Base-by-base conservation (phyloP, 2,329 filamentous ascomycete genomes). In the Pseudogymnoascus sp. region DNA sequence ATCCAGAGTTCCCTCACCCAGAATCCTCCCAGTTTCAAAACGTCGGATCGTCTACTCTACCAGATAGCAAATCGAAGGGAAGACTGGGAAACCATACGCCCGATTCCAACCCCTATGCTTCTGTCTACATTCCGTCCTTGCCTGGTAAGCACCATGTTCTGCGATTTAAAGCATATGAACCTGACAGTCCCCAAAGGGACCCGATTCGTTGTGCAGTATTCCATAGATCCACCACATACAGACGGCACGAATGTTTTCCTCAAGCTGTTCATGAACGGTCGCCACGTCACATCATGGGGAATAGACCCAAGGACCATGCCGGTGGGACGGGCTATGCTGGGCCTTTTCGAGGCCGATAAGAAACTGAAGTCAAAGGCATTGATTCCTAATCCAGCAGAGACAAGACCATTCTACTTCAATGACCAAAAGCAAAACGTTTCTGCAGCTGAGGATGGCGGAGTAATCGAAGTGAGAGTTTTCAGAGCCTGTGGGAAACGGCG, bases 1-100 rank as follows among this genome's bases (percentile, higher is more conserved):
- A 84, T 2, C 76, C 77, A 12, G 82, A 85, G 66, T 83, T 80
- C 66, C 78, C 79, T 18, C 80, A 84, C 63, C 80, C 80, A 0
- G 79, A 82, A 58, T 75, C 74, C 58, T 77, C 77, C 0, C 80
- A 77, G 14, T 73, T 77, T 43, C 70, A 67, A 2, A 72, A 77
- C 25, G 61, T 18, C 28, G 47, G 16, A 18, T 54, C 47, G 3
- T 18, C 28, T 32, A 32, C 47, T 32, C 47, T 18, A 20, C 3
- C 47, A 32, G 47, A 16, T 54, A 54, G 9, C 47, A 54, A 54
- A 16, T 7, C 47, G 25, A 54, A 32, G 47, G 25, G 20, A 11
- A 12, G 6, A 32, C 28, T 11, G 12, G 16, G 25, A 32, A 32
- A 32, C 28, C 18, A 54, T 18, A 5, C 16, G 11, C 28, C 16